Conservation (phyloP, 257 asterid species). For the Primulina tabacum region DNA sequence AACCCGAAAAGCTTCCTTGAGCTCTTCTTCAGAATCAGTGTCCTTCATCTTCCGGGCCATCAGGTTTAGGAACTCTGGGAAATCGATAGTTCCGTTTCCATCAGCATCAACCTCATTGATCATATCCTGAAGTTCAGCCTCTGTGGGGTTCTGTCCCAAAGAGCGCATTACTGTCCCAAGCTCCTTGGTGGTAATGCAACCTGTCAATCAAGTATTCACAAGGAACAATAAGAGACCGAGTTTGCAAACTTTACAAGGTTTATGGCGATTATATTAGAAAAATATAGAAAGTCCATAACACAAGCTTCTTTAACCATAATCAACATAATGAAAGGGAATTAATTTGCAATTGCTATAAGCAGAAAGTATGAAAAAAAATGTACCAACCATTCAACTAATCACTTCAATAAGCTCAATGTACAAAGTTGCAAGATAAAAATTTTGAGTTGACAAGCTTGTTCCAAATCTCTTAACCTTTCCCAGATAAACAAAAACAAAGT, state of each 20-base stretch:
- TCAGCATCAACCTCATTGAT: not conserved
- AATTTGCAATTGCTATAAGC: not conserved
- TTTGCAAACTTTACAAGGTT: too few species aligned
- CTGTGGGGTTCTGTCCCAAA: not conserved
- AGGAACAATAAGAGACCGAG: not conserved
- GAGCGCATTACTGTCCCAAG: slow-evolving; percentile 1
- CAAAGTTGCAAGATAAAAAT: not conserved
- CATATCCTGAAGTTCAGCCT: slow-evolving; percentile 1
- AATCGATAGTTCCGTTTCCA: not conserved
- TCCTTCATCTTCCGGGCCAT: not conserved
- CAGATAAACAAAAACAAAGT: too few species aligned
- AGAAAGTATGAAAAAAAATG: not conserved
- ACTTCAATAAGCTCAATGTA: too few species aligned
- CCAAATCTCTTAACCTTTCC: not conserved
- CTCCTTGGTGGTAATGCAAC: not conserved
- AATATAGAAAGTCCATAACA: too few species aligned
- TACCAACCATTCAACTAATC: not conserved
- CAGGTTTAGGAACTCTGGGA: not conserved
- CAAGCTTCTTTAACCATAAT: too few species aligned
- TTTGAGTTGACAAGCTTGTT: not conserved
- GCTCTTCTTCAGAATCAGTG: slow-evolving; percentile 1
- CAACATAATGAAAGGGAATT: not conserved
- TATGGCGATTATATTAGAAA: too few species aligned
- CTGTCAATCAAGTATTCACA: not conserved
- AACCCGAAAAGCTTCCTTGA: not conserved